Percentiles rank a stretch among this genome's conserved stretches.
phyloP scores from a whole-genome alignment of 768 basidiomycete genomes.

The Auriscalpium vulgare region DNA sequence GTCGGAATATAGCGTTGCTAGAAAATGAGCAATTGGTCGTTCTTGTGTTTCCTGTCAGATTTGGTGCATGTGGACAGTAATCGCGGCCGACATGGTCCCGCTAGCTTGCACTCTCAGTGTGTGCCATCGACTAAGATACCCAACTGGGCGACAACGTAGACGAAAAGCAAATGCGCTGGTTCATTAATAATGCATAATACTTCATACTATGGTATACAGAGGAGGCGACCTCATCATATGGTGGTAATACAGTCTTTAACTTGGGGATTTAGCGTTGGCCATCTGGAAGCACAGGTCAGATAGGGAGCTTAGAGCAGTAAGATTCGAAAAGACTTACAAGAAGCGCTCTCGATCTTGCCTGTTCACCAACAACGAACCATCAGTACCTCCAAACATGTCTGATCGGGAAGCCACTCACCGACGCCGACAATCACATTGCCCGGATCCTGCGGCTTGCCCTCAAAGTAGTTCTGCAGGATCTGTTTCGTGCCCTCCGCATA shows the following conservation, averaged over 20 bases:
- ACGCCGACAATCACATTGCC: slow-evolving; percentile 33
- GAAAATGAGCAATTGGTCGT: no score
- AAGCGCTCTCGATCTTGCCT: neutral
- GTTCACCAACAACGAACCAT: neutral
- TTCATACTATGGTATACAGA: no score
- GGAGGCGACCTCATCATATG: no score
- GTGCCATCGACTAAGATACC: no score
- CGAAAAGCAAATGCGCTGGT: no score
- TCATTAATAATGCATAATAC: no score
- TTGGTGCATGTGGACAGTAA: no score
- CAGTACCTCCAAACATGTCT: neutral
- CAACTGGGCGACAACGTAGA: no score
- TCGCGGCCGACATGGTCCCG: no score
- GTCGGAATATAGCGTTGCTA: no score
- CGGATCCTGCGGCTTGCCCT: slow-evolving; percentile 28
- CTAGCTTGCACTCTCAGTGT: no score
- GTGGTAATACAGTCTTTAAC: neutral
- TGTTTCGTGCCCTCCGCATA: slow-evolving; percentile 32
- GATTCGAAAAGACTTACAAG: neutral
- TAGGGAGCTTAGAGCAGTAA: neutral
- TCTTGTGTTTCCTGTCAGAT: no score
- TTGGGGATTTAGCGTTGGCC: neutral
- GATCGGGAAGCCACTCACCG: slow-evolving; percentile 16
- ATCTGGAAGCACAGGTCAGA: neutral
- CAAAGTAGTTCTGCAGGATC: slow-evolving; percentile 23